Conservation (phyloP, 176 grass and related monocot species). For the Thinopyrum elongatum region DNA sequence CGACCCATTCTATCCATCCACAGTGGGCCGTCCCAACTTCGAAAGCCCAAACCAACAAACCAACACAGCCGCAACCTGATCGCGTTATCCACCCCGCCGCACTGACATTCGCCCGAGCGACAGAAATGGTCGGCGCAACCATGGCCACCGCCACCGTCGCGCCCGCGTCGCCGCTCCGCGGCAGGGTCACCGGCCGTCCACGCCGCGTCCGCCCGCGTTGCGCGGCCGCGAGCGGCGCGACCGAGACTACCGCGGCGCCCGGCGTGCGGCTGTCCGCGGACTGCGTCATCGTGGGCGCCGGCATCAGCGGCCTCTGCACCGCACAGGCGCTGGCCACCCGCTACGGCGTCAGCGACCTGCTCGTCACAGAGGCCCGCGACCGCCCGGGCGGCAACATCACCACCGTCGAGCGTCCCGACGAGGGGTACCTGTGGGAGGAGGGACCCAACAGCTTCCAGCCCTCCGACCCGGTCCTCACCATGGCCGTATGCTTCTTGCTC, state of each 20-base stretch:
- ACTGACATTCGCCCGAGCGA: neutral
- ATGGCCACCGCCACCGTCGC: conserved; percentile 24
- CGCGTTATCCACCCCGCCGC: conserved; percentile 35
- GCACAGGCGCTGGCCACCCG: conserved; percentile 74
- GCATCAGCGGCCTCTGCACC: conserved; percentile 86
- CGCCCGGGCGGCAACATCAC: conserved; percentile 85
- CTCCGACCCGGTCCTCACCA: conserved; percentile 75
- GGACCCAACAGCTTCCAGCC: conserved; percentile 98
- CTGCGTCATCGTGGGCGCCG: conserved; percentile 88
- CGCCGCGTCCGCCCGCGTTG: neutral
- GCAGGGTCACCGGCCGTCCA: neutral
- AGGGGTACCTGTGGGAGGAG: conserved; percentile 91
- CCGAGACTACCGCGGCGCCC: neutral
- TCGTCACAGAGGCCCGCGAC: conserved; percentile 78
- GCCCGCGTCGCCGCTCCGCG: neutral
- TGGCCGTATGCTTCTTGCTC: conserved; percentile 47
- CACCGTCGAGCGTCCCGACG: conserved; percentile 62
- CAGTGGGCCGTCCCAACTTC: neutral
- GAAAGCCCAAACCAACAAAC: neutral
- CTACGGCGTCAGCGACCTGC: conserved; percentile 45
- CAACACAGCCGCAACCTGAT: conserved; percentile 3
- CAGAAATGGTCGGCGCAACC: conserved; percentile 27
- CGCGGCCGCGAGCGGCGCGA: conserved; percentile 19
- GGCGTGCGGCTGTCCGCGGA: conserved; percentile 46
- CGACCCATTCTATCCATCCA: neutral